Evolutionary conservation across 371 early-diverging fungal species (phyloP).

Genomic region (Lichtheimia ramosa): DNA sequence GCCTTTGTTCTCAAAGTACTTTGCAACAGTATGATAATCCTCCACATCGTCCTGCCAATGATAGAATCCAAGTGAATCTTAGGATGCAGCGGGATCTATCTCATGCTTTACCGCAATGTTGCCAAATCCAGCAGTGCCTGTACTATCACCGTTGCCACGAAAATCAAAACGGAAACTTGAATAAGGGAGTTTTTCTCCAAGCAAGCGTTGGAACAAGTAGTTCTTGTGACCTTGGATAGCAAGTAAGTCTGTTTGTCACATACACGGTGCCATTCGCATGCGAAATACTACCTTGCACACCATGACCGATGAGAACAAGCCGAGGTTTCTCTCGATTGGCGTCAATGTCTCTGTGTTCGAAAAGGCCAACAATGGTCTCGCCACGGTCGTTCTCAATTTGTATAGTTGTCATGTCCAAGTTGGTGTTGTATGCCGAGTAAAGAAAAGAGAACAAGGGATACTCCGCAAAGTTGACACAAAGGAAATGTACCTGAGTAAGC

Average conservation of each 20-base stretch:
- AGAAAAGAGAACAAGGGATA: constrained; percentile 3
- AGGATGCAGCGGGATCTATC: not conserved
- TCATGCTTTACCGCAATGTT: constrained; percentile 40
- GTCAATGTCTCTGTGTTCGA: constrained; percentile 31
- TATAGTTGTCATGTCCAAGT: constrained; percentile 10
- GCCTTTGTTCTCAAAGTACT: constrained; percentile 53
- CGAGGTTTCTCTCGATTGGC: constrained; percentile 18
- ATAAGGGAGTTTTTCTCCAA: constrained; percentile 52
- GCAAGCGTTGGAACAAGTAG: constrained; percentile 57
- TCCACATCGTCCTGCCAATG: constrained; percentile 45
- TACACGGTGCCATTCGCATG: too few relatives aligned
- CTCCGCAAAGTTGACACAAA: too few relatives aligned
- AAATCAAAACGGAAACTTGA: constrained; percentile 63
- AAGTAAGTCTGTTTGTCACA: too few relatives aligned
- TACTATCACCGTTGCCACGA: constrained; percentile 62
- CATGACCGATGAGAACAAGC: constrained; percentile 38
- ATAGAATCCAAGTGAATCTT: not conserved
- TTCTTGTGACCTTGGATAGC: constrained; percentile 55
- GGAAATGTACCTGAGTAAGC: constrained; percentile 2
- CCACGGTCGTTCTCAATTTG: constrained; percentile 30
- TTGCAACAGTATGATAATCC: constrained; percentile 54
- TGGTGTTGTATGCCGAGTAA: not conserved
- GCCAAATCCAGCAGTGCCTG: constrained; percentile 50
- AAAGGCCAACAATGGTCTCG: constrained; percentile 41
- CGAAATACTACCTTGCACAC: constrained; percentile 30